phyloP scores from a whole-genome alignment of 2,329 filamentous ascomycete species.

The Colletotrichum sp. region DNA sequence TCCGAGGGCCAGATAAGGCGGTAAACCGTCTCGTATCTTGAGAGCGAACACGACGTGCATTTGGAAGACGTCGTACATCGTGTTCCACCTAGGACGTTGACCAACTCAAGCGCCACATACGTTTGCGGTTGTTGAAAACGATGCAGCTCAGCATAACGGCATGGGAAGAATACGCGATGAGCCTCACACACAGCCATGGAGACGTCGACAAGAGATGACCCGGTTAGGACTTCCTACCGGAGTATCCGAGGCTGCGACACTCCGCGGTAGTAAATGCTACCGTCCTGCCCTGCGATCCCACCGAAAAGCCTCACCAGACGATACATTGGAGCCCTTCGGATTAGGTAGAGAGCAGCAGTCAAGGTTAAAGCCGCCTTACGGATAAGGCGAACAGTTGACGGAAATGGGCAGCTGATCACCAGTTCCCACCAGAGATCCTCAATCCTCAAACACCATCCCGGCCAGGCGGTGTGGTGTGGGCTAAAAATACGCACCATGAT shows the following conservation, averaged over 20 bases:
- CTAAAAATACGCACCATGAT: background rate
- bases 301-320: background rate
- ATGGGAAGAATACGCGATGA: background rate
- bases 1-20: background rate
- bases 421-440: background rate
- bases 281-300: background rate
- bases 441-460: background rate
- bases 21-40: background rate
- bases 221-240: background rate
- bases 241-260: background rate
- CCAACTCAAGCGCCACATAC: background rate
- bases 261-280: background rate
- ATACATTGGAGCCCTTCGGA: background rate
- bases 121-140: accelerated
- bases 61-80: background rate
- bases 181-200: background rate
- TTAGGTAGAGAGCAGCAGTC: background rate
- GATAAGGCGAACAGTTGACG: background rate
- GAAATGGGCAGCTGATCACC: background rate
- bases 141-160: background rate
- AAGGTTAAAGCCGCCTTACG: background rate
- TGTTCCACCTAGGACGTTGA: background rate
- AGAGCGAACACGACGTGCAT: background rate
- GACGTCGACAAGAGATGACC: background rate
- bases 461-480: background rate